Percentiles rank a stretch among this genome's conserved stretches.
Conservation (phyloP, 441 rosid species). For the Macaranga tanarius region DNA sequence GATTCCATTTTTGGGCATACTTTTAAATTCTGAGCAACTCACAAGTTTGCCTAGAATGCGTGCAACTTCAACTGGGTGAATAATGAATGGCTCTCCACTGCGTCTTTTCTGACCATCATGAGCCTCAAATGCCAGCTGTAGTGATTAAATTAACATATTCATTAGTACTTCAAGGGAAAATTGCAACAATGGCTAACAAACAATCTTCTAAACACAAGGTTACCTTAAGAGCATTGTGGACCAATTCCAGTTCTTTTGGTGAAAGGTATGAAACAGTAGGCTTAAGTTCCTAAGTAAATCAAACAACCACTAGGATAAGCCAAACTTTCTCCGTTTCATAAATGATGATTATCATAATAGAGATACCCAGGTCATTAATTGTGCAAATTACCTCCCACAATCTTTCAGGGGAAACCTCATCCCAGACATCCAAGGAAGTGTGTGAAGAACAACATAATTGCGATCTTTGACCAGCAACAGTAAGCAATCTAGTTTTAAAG, state of each 20-base stretch:
- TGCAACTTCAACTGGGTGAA: slow-evolving; percentile 96
- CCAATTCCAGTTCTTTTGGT: slow-evolving; percentile 78
- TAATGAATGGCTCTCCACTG: slow-evolving; percentile 91
- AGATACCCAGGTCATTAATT: slow-evolving; percentile 6
- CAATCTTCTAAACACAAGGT: slow-evolving; percentile 23
- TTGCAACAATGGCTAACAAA: not conserved
- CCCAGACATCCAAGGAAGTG: slow-evolving; percentile 38
- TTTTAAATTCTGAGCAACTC: slow-evolving; percentile 37
- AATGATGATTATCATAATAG: slow-evolving; percentile 13
- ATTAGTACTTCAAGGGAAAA: slow-evolving; percentile 21
- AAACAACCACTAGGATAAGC: slow-evolving; percentile 27
- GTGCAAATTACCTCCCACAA: slow-evolving; percentile 84
- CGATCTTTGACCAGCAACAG: slow-evolving; percentile 57
- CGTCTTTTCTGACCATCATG: slow-evolving; percentile 91
- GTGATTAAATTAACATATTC: slow-evolving; percentile 33
- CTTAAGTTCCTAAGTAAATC: slow-evolving; percentile 64
- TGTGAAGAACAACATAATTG: slow-evolving; percentile 47
- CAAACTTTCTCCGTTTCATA: slow-evolving; percentile 15
- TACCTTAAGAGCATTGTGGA: slow-evolving; percentile 78
- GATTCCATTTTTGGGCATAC: slow-evolving; percentile 17
- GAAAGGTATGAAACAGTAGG: slow-evolving; percentile 79
- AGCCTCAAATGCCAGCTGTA: slow-evolving; percentile 92
- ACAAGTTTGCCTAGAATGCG: slow-evolving; percentile 94
- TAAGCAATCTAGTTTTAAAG: slow-evolving; percentile 41
- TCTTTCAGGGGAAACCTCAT: slow-evolving; percentile 62